Percentiles rank a stretch among this genome's conserved stretches.
phyloP scores from a whole-genome alignment of 768 basidiomycete species.

The Lentinula edodes region DNA sequence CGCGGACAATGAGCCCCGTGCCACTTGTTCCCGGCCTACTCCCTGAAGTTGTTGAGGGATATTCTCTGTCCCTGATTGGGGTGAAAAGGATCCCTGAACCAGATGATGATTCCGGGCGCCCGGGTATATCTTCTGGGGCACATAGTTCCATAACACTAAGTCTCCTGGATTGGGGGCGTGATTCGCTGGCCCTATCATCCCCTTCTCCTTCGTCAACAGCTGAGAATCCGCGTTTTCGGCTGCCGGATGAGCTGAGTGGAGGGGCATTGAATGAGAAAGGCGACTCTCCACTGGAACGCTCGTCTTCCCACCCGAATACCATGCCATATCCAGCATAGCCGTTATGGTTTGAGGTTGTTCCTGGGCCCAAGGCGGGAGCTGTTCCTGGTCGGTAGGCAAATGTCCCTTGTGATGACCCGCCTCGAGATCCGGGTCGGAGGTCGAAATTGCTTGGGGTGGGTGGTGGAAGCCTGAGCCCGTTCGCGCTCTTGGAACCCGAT shows the following conservation, averaged over 20 bases:
- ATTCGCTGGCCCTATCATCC: neutral
- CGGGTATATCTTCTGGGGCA: neutral
- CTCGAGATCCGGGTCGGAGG: neutral
- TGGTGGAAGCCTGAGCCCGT: slow-evolving; percentile 4
- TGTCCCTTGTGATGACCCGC: slow-evolving; percentile 1
- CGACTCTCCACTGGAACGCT: neutral
- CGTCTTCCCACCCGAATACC: slow-evolving; percentile 1
- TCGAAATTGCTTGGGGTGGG: neutral
- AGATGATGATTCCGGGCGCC: neutral
- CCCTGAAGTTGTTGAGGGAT: neutral
- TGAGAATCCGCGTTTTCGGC: slow-evolving; percentile 1
- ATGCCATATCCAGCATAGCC: neutral
- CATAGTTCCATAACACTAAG: slow-evolving; percentile 7
- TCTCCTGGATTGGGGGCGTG: slow-evolving; percentile 4
- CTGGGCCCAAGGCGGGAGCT: neutral
- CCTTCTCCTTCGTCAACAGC: slow-evolving; percentile 3
- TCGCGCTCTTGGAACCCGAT: slow-evolving; percentile 8
- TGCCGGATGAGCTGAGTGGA: neutral
- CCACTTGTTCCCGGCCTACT: slow-evolving; percentile 6
- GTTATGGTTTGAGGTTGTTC: neutral
- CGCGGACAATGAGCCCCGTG: slow-evolving; percentile 7
- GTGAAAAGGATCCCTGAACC: slow-evolving; percentile 4
- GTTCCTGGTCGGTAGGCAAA: slow-evolving; percentile 5
- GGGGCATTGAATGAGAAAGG: slow-evolving; percentile 8
- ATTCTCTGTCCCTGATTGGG: neutral